phyloP scores from a whole-genome alignment of 768 basidiomycete species.

The Strobilomyces confusus region DNA sequence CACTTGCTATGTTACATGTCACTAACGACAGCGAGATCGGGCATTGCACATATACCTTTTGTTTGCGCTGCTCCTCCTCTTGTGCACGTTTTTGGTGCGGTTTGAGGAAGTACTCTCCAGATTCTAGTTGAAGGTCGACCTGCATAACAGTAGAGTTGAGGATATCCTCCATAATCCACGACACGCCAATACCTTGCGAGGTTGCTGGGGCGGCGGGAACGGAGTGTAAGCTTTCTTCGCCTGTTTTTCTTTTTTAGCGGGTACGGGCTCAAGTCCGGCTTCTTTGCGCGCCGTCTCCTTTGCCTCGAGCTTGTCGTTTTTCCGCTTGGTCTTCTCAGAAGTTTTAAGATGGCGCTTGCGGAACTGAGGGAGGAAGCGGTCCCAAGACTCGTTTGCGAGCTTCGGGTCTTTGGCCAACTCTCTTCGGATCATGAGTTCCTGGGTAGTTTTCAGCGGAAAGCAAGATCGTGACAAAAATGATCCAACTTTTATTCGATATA shows the following conservation, averaged over 20 bases:
- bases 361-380: slow-evolving; percentile 95
- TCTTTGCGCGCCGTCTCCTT: slow-evolving; percentile 63
- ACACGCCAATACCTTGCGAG: slow-evolving; percentile 68
- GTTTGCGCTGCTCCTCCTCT: slow-evolving; percentile 65
- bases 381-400: slow-evolving; percentile 91
- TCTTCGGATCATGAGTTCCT: slow-evolving; percentile 98
- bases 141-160: slow-evolving; percentile 27
- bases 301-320: slow-evolving; percentile 65
- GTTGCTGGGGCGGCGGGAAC: slow-evolving; percentile 92
- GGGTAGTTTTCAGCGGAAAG: not conserved
- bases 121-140: slow-evolving; percentile 92
- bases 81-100: slow-evolving; percentile 77
- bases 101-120: slow-evolving; percentile 98
- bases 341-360: slow-evolving; percentile 89
- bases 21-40: not conserved
- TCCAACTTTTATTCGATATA: slow-evolving; percentile 92
- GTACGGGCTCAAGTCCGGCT: slow-evolving; percentile 53
- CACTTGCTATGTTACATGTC: slow-evolving; percentile 57
- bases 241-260: slow-evolving; percentile 42
- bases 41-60: slow-evolving; percentile 45
- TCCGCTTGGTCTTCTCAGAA: slow-evolving; percentile 88
- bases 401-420: slow-evolving; percentile 98
- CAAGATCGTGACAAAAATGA: not conserved
- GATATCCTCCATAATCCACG: not conserved
- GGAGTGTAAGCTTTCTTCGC: slow-evolving; percentile 96